Conservation (phyloP, 2,329 filamentous ascomycete genomes). For the Escovopsis sp. region DNA sequence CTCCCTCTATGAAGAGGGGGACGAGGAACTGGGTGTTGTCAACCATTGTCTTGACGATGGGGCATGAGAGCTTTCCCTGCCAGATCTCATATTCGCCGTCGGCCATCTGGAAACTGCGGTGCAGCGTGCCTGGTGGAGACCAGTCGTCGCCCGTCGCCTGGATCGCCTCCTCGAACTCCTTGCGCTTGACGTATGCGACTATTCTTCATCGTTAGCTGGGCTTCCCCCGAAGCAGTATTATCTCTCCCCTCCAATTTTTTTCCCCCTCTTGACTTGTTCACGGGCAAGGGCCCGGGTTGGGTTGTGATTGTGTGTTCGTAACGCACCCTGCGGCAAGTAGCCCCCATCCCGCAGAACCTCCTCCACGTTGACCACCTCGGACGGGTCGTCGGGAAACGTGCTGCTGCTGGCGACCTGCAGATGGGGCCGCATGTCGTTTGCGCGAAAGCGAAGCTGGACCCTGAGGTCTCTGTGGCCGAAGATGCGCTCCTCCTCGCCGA, state of each 20-base stretch:
- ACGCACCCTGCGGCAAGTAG: constrained; percentile 51
- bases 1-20: constrained; percentile 83
- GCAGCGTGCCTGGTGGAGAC: constrained; percentile 62
- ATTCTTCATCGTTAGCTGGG: too few species aligned
- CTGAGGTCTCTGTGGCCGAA: constrained; percentile 77
- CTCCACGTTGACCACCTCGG: constrained; percentile 52
- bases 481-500: constrained; percentile 83
- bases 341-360: constrained; percentile 46
- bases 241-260: too few species aligned
- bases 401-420: constrained; percentile 56
- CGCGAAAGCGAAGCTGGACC: constrained; percentile 55
- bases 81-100: constrained; percentile 69
- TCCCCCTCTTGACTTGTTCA: too few species aligned
- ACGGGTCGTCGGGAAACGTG: constrained; percentile 46
- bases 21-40: constrained; percentile 72
- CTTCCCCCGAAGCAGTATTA: too few species aligned
- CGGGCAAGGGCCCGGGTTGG: too few species aligned
- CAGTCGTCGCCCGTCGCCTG: constrained; percentile 29
- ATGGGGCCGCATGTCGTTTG: constrained; percentile 63
- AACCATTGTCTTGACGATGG: constrained; percentile 54
- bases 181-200: constrained; percentile 53
- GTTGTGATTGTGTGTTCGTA: too few species aligned
- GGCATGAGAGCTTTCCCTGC: constrained; percentile 60
- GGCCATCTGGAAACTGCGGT: constrained; percentile 46
- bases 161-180: constrained; percentile 48